Evolutionary conservation across 1,284 basidiomycete genomes (phyloP).

Genomic region (Tilletia horrida): DNA sequence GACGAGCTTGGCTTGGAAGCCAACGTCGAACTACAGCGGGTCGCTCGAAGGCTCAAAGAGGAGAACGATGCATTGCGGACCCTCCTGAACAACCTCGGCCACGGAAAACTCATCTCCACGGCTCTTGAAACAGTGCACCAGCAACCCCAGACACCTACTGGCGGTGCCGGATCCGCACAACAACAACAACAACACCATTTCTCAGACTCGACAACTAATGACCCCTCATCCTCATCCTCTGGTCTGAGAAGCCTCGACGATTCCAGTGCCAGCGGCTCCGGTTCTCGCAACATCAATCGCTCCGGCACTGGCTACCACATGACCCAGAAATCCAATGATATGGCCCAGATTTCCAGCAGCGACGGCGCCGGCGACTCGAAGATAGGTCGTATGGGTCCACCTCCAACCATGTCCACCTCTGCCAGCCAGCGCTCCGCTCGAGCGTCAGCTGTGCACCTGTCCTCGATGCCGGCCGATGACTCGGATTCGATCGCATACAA

Average conservation of each 20-base stretch:
- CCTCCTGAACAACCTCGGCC: conserved; percentile 43
- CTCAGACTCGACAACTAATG: background rate
- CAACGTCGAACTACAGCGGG: conserved; percentile 44
- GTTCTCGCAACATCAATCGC: background rate
- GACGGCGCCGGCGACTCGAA: background rate
- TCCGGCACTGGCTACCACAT: background rate
- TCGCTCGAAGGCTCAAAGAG: conserved; percentile 42
- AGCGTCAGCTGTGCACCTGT: background rate
- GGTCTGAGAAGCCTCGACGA: background rate
- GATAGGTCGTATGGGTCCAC: conserved; percentile 2
- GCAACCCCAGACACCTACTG: background rate
- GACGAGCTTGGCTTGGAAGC: conserved; percentile 50
- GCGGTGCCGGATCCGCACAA: background rate
- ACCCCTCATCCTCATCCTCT: background rate
- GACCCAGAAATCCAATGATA: background rate
- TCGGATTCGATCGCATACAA: conserved; percentile 13
- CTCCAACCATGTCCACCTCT: background rate
- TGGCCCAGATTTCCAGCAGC: background rate
- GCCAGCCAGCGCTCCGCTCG: background rate
- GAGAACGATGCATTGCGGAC: conserved; percentile 48
- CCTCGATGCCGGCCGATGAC: background rate
- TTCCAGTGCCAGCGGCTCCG: background rate
- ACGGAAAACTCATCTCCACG: conserved; percentile 37
- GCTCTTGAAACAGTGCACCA: conserved; percentile 32
- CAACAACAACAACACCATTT: background rate